phyloP scores from a whole-genome alignment of 345 rosid genomes.

The Eucalyptus rudis region DNA sequence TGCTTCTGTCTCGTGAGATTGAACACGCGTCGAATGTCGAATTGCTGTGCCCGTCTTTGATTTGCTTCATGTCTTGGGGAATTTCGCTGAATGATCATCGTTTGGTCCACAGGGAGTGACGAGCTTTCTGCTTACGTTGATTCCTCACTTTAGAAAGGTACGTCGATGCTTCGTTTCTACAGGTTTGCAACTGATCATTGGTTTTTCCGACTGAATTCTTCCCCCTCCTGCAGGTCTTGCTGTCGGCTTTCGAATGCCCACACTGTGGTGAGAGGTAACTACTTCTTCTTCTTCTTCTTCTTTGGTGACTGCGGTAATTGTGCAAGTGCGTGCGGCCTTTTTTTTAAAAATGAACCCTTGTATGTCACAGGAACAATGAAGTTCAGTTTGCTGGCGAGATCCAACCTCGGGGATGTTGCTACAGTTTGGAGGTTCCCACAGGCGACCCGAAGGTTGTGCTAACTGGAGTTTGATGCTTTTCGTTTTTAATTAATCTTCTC shows the following conservation, averaged over 20 bases:
- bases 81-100: not conserved
- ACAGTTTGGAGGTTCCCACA: conserved; percentile 36
- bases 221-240: conserved; percentile 39
- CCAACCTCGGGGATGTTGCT: conserved; percentile 65
- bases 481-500: not conserved
- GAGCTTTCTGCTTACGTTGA: conserved; percentile 63
- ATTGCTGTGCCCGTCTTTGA: not conserved
- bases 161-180: not conserved
- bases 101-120: conserved; percentile 43
- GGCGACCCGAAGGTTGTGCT: conserved; percentile 56
- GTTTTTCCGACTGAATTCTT: not conserved
- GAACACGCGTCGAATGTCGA: not conserved
- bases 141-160: conserved; percentile 91
- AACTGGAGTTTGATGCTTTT: not conserved
- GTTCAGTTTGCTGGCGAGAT: conserved; percentile 97
- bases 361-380: conserved; percentile 61
- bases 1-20: not conserved
- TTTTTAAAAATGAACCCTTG: not conserved
- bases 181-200: not conserved
- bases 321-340: not conserved
- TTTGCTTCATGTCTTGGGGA: not conserved
- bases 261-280: conserved; percentile 85
- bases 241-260: conserved; percentile 87
- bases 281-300: not conserved
- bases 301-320: not conserved